Percentiles rank a stretch among this genome's conserved stretches.
Conservation (phyloP, 1,284 basidiomycete species). For the Phlebopus sp. region DNA sequence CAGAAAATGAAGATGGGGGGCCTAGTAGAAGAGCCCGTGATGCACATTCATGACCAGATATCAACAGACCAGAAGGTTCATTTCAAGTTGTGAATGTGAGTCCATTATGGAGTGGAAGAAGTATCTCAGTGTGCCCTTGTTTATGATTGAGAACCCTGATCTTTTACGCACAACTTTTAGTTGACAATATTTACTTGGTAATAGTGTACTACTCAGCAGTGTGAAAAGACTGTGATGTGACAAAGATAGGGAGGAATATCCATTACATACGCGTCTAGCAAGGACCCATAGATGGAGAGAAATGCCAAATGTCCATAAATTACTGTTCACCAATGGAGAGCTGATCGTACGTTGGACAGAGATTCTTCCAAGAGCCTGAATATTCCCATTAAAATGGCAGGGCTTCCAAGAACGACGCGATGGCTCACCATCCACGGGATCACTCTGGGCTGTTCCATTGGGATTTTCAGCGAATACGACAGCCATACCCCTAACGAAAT, state of each 20-base stretch:
- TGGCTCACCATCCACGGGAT: constrained; percentile 18
- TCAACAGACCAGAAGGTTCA: no score
- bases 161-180: no score
- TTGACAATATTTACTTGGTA: no score
- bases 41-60: no score
- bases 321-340: constrained; percentile 1
- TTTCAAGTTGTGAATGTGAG: no score
- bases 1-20: no score
- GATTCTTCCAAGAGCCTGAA: constrained; percentile 15
- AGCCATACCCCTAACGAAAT: constrained; percentile 33
- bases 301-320: neutral
- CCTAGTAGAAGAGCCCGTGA: no score
- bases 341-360: constrained; percentile 16
- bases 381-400: neutral
- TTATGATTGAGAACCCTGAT: no score
- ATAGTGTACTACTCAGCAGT: neutral
- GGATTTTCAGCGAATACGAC: constrained; percentile 39
- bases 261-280: neutral
- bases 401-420: neutral
- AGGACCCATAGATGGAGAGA: neutral
- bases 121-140: no score
- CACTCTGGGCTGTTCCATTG: constrained; percentile 15
- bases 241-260: neutral
- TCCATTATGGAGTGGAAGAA: no score
- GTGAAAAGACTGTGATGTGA: neutral